Conservation (phyloP, 2,329 filamentous ascomycete genomes). For the Sarocladiaceae sp. region DNA sequence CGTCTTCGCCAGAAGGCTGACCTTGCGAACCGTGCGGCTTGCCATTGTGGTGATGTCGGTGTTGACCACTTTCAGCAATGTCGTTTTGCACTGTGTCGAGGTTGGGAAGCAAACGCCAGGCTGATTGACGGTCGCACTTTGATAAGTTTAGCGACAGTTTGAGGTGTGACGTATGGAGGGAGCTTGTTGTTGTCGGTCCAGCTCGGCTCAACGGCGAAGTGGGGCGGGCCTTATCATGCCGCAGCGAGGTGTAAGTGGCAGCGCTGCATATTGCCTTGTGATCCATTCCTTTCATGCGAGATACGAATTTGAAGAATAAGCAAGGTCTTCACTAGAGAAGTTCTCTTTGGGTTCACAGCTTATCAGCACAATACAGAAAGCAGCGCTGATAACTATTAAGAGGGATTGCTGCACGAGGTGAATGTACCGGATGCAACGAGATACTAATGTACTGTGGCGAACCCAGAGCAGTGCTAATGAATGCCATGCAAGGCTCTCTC, state of each 20-base stretch:
- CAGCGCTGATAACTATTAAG: too few species aligned
- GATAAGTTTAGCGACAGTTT: neutral
- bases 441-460: too few species aligned
- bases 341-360: too few species aligned
- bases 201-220: slow-evolving; percentile 3
- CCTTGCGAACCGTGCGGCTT: neutral
- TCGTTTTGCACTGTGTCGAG: neutral
- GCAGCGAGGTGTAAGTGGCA: neutral
- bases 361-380: too few species aligned
- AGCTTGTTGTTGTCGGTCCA: slow-evolving; percentile 3
- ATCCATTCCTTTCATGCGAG: too few species aligned
- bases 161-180: slow-evolving; percentile 9
- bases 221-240: neutral
- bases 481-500: neutral
- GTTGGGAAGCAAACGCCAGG: too few species aligned
- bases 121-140: neutral
- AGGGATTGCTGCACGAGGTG: too few species aligned
- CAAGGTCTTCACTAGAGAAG: too few species aligned
- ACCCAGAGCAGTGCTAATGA: too few species aligned
- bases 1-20: neutral
- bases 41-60: neutral
- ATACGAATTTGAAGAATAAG: too few species aligned
- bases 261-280: neutral
- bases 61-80: neutral
- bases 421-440: too few species aligned